Base-by-base conservation (phyloP, 768 basidiomycete species). In the Tricholoma furcatifolium region DNA sequence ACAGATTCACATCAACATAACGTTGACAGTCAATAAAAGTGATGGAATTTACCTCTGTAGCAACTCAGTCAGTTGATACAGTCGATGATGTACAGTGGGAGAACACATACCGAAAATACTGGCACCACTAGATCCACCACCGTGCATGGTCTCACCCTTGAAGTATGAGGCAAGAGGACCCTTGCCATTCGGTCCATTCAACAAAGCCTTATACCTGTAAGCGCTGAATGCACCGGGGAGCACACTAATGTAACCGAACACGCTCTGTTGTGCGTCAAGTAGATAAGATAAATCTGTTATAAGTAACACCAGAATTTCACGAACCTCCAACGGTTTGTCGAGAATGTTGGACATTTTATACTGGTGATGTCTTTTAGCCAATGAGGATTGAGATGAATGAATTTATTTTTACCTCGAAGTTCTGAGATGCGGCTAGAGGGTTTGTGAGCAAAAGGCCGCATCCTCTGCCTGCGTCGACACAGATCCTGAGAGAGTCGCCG, bases 291-390 rank as follows among this genome's bases (percentile, higher is more conserved):
- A 35, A 21, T 12, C 35, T 44, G 47, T n/a, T 21, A n/a, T 20
- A 9, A 35, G 36, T 30, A 10, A 23, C n/a, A 24, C 36, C 12
- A 23, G 49, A 32, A 15, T 32, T 32, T 8, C 34, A 67, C 79
- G 46, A 64, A 91, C 77, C 82, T 98, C 95, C 47, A 94, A 80
- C 1, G 95, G 94, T 68, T 98, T 98, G 68, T 98, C 95, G 32
- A 98, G 82, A 58, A 96, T 91, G 64, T 97, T 94, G 21, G 92
- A 93, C 87, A 91, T 92, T 75, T 96, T 96, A 75, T 96, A 95
- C 84, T 87, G 53, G 38, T 45, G 40, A 50, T 39, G 58, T 12
- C 20, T 21, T 24, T 51, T 18, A 56, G 51, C 54, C 14, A 32
- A 27, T 30, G 42, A 10, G 6, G 36, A 20, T 30, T 12, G 14